A percentile compares a stretch with the other conserved stretches of the same genome.
These are phyloP conservation scores for Talaromyces sp. DNA, from an alignment of 2,329 filamentous ascomycete genomes.

Conservation along the genomic window DNA sequence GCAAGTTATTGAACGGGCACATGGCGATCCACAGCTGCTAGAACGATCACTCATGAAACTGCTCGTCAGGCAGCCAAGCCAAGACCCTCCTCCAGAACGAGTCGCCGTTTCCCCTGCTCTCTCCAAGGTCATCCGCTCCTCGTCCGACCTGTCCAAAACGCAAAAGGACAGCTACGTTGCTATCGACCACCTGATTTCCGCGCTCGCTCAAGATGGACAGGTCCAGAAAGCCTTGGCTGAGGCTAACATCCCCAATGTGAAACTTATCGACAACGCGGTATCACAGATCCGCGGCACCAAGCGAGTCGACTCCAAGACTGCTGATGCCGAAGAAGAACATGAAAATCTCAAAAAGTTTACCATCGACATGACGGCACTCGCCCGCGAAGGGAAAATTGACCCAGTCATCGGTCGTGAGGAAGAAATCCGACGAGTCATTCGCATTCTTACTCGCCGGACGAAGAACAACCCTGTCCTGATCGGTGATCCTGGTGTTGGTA, in stretches of 20 bases:
- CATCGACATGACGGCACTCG: constrained; percentile 96
- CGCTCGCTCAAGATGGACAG: constrained; percentile 71
- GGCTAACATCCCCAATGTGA: constrained; percentile 84
- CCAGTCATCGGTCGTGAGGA: constrained; percentile 96
- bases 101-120: constrained; percentile 79
- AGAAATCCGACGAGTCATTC: constrained; percentile 85
- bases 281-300: constrained; percentile 87
- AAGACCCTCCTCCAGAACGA: constrained; percentile 89
- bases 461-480: constrained; percentile 99
- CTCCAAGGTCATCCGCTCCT: constrained; percentile 74
- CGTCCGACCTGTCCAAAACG: constrained; percentile 88
- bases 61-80: constrained; percentile 84
- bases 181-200: constrained; percentile 87
- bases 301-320: constrained; percentile 92
- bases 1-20: constrained; percentile 88
- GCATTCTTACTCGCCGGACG: constrained; percentile 86
- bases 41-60: constrained; percentile 87
- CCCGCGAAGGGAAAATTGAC: constrained; percentile 94
- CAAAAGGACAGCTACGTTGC: constrained; percentile 95
- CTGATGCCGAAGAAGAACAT: constrained; percentile 83
- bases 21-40: constrained; percentile 85
- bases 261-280: constrained; percentile 86
- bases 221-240: constrained; percentile 75
- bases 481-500: constrained; percentile 95
- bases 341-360: constrained; percentile 98